These are phyloP conservation scores for Starmera amethionina DNA, from an alignment of 805 yeast species.

Conservation along the genomic window DNA sequence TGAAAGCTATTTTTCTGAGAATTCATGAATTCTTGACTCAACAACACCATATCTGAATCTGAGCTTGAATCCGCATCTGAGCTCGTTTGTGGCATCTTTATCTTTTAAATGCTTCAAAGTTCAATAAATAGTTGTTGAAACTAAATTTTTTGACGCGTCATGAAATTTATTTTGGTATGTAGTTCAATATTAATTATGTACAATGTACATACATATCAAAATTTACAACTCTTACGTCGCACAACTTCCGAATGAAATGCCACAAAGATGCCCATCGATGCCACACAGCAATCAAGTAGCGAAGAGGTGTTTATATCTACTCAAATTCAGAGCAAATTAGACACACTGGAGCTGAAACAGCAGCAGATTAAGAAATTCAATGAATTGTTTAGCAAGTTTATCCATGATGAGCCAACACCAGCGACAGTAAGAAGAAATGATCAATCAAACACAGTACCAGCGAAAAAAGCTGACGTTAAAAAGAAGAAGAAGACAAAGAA, in stretches of 20 bases:
- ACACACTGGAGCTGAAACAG: conserved; percentile 9
- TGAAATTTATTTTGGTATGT: no score
- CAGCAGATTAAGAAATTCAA: neutral
- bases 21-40: no score
- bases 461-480: neutral
- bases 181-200: neutral
- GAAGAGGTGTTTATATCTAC: conserved; percentile 12
- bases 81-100: no score
- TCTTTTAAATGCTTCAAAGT: no score
- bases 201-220: no score
- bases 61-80: no score
- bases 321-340: conserved; percentile 15
- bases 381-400: neutral
- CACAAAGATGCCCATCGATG: neutral
- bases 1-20: no score
- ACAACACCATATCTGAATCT: no score
- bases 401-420: neutral
- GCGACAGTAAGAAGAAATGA: neutral
- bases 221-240: neutral
- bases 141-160: no score
- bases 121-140: no score
- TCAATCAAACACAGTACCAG: neutral
- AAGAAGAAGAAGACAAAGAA: neutral
- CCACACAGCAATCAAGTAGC: neutral
- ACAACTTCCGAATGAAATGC: neutral